These are phyloP conservation scores for Coelastrella sp. DNA, from an alignment of 139 green algal species.

Conservation along the genomic window DNA sequence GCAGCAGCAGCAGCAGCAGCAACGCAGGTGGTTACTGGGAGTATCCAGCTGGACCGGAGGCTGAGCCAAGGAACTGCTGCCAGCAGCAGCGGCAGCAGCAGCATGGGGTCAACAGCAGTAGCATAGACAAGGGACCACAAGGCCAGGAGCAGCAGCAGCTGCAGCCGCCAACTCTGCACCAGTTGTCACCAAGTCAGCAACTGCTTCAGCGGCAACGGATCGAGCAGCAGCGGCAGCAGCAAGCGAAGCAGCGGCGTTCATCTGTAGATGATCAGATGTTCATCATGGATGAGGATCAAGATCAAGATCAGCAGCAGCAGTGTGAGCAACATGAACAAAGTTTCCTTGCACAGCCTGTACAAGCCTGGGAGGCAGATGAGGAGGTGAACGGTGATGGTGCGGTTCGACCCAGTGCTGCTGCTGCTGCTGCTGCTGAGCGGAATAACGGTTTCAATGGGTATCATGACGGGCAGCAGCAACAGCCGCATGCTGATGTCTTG, in stretches of 20 bases:
- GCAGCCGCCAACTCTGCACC: neutral
- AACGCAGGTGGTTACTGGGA: neutral
- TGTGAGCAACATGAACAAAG: conserved; percentile 29
- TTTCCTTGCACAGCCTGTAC: neutral
- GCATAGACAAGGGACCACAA: neutral
- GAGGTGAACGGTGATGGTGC: neutral
- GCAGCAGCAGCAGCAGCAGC: conserved; percentile 16
- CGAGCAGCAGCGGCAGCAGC: conserved; percentile 12
- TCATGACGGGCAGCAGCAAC: conserved; percentile 13
- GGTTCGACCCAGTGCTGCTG: conserved; percentile 10
- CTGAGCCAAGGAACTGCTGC: too few relatives aligned
- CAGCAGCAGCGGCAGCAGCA: neutral
- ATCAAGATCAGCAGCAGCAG: neutral
- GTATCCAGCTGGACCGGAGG: neutral
- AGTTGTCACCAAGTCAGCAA: conserved; percentile 9
- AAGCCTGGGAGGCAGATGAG: conserved; percentile 24
- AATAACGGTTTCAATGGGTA: too few relatives aligned
- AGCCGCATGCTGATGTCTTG: too few relatives aligned
- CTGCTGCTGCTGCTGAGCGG: neutral
- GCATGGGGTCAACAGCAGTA: too few relatives aligned
- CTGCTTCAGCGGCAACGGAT: neutral
- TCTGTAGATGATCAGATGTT: conserved; percentile 20
- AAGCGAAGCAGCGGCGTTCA: conserved; percentile 17
- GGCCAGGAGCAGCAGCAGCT: conserved; percentile 16
- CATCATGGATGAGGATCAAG: conserved; percentile 29